Evolutionary conservation across 1,139 yeast genomes (phyloP).

Genomic region (Pichia sp.): DNA sequence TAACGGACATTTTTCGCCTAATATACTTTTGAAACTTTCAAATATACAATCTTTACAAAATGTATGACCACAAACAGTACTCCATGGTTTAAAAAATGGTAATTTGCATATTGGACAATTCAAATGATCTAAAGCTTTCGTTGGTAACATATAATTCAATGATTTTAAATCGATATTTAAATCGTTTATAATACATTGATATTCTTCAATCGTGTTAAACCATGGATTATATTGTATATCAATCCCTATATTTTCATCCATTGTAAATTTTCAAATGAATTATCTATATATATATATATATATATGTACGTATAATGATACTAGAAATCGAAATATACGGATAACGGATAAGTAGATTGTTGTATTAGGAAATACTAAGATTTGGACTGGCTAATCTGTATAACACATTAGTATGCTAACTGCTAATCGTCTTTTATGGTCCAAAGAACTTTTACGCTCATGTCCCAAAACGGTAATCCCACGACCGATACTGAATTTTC

Average conservation of each 20-base stretch:
- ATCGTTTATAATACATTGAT: background rate
- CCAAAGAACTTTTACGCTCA: too few species aligned
- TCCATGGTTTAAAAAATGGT: conserved; percentile 48
- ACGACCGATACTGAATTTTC: too few species aligned
- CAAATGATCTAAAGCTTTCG: conserved; percentile 38
- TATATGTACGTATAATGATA: too few species aligned
- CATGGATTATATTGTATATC: background rate
- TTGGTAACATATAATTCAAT: conserved; percentile 28
- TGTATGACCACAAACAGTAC: conserved; percentile 57
- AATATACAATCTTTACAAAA: conserved; percentile 48
- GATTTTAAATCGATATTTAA: conserved; percentile 19
- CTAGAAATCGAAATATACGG: too few species aligned
- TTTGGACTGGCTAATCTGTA: too few species aligned
- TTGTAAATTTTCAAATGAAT: background rate
- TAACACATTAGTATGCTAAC: too few species aligned
- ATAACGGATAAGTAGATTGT: too few species aligned
- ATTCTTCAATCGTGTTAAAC: background rate
- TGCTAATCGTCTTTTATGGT: too few species aligned
- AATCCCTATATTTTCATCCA: background rate
- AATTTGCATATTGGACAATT: conserved; percentile 55
- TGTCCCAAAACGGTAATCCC: too few species aligned
- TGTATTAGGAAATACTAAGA: too few species aligned
- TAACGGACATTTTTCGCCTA: conserved; percentile 50
- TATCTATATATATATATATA: background rate
- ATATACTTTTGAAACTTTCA: conserved; percentile 38